Conservation (phyloP, 176 grass and related monocot genomes). For the Avena sativa region DNA sequence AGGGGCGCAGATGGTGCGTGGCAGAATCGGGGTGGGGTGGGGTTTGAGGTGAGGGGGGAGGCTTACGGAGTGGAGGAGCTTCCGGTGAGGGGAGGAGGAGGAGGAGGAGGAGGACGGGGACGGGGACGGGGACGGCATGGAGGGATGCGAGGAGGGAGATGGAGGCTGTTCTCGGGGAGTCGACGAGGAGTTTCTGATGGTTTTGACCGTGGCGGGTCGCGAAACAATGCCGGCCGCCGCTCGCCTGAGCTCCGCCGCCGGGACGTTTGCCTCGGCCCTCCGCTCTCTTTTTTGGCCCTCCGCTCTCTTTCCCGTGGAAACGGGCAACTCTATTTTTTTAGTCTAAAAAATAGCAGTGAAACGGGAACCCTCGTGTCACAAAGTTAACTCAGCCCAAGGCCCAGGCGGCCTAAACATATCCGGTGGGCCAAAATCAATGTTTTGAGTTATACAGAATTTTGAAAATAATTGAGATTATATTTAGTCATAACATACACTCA, state of each 20-base stretch:
- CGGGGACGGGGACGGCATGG: constrained; percentile 24
- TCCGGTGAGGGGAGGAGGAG: constrained; percentile 35
- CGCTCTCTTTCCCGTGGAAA: too few species aligned
- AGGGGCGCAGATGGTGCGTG: not conserved
- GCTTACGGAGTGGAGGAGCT: constrained; percentile 48
- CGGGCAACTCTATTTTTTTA: too few species aligned
- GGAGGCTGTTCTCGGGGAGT: not conserved
- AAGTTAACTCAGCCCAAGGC: too few species aligned
- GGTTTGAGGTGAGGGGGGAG: not conserved
- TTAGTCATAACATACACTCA: too few species aligned
- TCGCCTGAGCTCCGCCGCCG: constrained; percentile 24
- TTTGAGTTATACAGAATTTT: too few species aligned
- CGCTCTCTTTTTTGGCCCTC: not conserved
- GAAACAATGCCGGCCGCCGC: not conserved
- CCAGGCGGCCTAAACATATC: too few species aligned
- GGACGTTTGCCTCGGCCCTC: not conserved
- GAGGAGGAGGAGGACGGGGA: not conserved
- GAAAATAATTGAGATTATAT: too few species aligned
- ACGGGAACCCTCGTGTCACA: too few species aligned
- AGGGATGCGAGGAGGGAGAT: not conserved
- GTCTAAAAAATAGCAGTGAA: too few species aligned
- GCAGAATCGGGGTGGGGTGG: not conserved
- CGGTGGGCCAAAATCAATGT: too few species aligned
- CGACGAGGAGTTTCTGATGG: not conserved
- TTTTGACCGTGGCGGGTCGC: not conserved